Evolutionary conservation across 495 filamentous ascomycete species (phyloP), one percentile per base, ranked within the genome.

Genomic region (Lepraria neglecta): DNA sequence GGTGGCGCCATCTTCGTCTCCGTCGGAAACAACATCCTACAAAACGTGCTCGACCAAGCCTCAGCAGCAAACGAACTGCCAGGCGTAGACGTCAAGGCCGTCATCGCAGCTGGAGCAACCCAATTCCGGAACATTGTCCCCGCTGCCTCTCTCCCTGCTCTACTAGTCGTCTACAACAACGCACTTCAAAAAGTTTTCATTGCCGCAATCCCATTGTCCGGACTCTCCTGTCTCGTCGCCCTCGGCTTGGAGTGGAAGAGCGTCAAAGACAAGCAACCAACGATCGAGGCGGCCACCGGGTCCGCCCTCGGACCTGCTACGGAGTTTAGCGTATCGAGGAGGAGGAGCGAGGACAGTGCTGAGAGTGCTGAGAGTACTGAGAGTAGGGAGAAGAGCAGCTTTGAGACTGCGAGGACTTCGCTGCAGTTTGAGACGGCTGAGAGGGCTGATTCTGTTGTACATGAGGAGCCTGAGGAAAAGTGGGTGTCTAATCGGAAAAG

Each of bases 1-100:
- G 82, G 81, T 50, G 83, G 82, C 45, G 81, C 85, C 1, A 68
- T 87, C 3, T 87, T 87, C 66, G 78, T 89, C 58, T 80, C 78
- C 3, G 81, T 88, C 51, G 82, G 75, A 17, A 84, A 89, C 65
- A 87, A 82, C 59, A 77, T 90, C 54, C 86, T 90, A 58, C 75
- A 77, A 33, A 87, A 86, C 70, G 74, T 78, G 60, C 78, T 89
- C 12, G 68, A 83, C 42, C 65, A 74, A 53, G 78, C 80, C 33
- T 73, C 87, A 11, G 46, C 58, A 27, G 67, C 61, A 1, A 65
- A 69, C 27, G 64, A 74, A 67, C 65, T 76, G 31, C 83, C 84
- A 0, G 73, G 72, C 15, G 59, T 80, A 35, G 67, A 82, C 57
- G 70, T 82, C 6, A 19, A 43, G 1, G 46, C 74, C 28, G 73